These are phyloP conservation scores for Debaryomyces psychrophilus DNA, from an alignment of 1,139 yeast species.

Conservation along the genomic window DNA sequence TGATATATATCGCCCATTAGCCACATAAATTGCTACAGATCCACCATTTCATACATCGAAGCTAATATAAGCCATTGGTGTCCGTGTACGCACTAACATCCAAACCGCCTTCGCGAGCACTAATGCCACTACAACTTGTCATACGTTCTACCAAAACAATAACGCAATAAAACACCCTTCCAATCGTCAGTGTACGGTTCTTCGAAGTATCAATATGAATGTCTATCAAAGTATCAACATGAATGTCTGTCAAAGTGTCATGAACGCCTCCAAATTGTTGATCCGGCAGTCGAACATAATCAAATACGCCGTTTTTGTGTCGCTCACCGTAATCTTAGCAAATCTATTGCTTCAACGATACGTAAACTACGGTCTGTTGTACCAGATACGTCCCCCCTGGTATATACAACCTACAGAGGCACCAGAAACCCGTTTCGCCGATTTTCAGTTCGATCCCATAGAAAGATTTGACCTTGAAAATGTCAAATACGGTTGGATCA, in stretches of 20 bases:
- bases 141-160: no score
- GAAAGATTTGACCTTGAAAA: constrained; percentile 30
- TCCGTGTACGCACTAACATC: no score
- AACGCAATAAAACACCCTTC: background rate
- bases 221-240: background rate
- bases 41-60: no score
- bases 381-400: background rate
- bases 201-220: background rate
- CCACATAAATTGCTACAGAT: no score
- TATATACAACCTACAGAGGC: background rate
- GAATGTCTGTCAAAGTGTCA: background rate
- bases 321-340: background rate
- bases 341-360: constrained; percentile 2
- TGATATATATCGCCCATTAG: no score
- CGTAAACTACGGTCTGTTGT: background rate
- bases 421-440: constrained; percentile 7
- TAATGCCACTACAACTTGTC: no score
- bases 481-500: constrained; percentile 24
- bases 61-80: no score
- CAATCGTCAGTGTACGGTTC: background rate
- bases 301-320: constrained; percentile 5
- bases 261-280: background rate
- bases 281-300: constrained; percentile 3
- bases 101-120: no score
- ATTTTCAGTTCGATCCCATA: constrained; percentile 22